Percentiles rank a stretch among this genome's conserved stretches.
Conservation (phyloP, 2,329 filamentous ascomycete species). For the Aspergillus tubingensis region DNA sequence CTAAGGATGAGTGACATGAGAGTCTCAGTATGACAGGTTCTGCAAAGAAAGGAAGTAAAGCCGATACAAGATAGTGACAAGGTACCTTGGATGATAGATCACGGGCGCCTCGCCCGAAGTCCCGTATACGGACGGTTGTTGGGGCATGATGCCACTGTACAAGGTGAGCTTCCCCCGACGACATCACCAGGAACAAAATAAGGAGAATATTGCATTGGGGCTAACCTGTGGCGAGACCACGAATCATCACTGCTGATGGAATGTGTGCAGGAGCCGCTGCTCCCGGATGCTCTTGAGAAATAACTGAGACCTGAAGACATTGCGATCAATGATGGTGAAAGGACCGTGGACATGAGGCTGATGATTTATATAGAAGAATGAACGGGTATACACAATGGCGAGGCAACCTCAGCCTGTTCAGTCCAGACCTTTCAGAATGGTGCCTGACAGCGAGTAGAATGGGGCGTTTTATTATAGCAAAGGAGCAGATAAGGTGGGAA, state of each 20-base stretch:
- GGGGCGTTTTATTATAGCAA: slow-evolving; percentile 12
- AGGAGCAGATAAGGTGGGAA: background rate
- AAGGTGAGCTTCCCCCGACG: slow-evolving; percentile 28
- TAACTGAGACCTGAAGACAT: slow-evolving; percentile 34
- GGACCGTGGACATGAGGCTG: slow-evolving; percentile 35
- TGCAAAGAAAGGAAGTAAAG: slow-evolving; percentile 7
- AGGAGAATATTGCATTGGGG: slow-evolving; percentile 22
- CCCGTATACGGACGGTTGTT: slow-evolving; percentile 33
- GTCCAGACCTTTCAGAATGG: slow-evolving; percentile 6
- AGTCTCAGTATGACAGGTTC: slow-evolving; percentile 20
- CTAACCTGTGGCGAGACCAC: slow-evolving; percentile 40
- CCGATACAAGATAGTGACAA: slow-evolving; percentile 9
- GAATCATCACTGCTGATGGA: slow-evolving; percentile 35
- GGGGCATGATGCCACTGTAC: slow-evolving; percentile 30
- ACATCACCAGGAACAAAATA: background rate
- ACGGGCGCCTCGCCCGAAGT: slow-evolving; percentile 30
- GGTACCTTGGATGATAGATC: slow-evolving; percentile 43
- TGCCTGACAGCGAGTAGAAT: slow-evolving; percentile 6
- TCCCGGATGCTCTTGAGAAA: slow-evolving; percentile 31
- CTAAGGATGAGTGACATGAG: slow-evolving; percentile 26
- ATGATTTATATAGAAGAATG: slow-evolving; percentile 5
- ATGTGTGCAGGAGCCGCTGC: slow-evolving; percentile 32
- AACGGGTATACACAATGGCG: background rate
- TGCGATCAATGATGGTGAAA: slow-evolving; percentile 31
- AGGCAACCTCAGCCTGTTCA: background rate